Conservation (phyloP, 768 basidiomycete genomes). For the Leccinum pellstonianum region DNA sequence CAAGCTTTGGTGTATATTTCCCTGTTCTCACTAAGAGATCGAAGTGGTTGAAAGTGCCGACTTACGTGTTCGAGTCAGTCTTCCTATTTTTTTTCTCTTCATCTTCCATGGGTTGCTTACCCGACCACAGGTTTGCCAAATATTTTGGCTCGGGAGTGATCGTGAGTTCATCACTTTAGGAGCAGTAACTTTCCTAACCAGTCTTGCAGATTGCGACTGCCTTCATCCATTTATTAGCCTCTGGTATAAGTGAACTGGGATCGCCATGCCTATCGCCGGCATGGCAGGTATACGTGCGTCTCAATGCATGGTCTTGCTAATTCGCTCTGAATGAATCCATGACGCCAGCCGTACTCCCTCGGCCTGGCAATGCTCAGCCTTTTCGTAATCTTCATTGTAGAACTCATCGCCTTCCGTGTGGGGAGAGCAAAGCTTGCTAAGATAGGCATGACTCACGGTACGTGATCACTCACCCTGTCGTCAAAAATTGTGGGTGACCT, state of each 20-base stretch:
- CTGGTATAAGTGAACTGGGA: slow-evolving; percentile 68
- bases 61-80: slow-evolving; percentile 63
- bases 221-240: slow-evolving; percentile 79
- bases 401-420: slow-evolving; percentile 85
- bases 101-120: slow-evolving; percentile 1
- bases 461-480: slow-evolving; percentile 10
- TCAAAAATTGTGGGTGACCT: neutral
- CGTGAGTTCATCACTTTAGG: slow-evolving; percentile 41
- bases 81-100: slow-evolving; percentile 1
- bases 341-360: slow-evolving; percentile 72
- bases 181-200: neutral
- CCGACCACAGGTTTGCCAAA: slow-evolving; percentile 64
- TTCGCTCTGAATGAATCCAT: neutral
- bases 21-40: slow-evolving; percentile 62
- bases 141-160: slow-evolving; percentile 92
- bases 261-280: slow-evolving; percentile 65
- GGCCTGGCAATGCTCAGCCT: slow-evolving; percentile 80
- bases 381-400: slow-evolving; percentile 80
- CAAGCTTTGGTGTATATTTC: slow-evolving; percentile 62
- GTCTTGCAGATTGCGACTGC: slow-evolving; percentile 75
- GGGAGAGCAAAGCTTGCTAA: slow-evolving; percentile 70
- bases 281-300: slow-evolving; percentile 75
- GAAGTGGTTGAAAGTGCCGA: slow-evolving; percentile 40
- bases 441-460: slow-evolving; percentile 64
- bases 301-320: neutral